Percentiles rank a stretch among this genome's conserved stretches.
Conservation (phyloP, 495 filamentous ascomycete genomes). For the Astrothelium subdiscretum region DNA sequence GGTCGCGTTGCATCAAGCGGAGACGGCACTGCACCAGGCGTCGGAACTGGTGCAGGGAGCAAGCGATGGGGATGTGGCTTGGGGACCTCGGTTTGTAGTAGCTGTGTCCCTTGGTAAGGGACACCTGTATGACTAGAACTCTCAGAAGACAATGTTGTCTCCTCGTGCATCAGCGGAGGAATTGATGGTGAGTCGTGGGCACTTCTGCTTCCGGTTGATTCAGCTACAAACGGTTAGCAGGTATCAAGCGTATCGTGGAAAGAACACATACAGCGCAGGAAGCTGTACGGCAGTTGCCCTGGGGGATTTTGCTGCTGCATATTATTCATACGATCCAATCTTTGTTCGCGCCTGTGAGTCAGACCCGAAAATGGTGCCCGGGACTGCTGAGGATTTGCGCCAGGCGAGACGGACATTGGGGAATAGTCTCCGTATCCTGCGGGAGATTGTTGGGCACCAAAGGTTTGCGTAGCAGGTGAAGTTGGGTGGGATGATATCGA, state of each 20-base stretch:
- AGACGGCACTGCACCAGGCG: conserved; percentile 6
- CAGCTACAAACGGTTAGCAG: not conserved
- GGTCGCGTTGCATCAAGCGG: conserved; percentile 12
- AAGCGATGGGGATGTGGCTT: conserved; percentile 13
- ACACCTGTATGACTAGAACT: conserved; percentile 1
- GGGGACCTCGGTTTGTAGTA: conserved; percentile 6
- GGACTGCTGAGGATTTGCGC: not conserved
- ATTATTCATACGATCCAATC: not conserved
- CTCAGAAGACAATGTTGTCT: conserved; percentile 22
- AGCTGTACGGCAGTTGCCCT: not conserved
- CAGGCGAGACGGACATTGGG: not conserved
- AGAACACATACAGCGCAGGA: not conserved
- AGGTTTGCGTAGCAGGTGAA: not conserved
- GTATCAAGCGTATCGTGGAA: not conserved
- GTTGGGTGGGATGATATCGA: not conserved
- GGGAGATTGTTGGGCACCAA: not conserved
- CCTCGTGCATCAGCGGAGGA: conserved; percentile 18
- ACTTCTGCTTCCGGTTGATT: not conserved
- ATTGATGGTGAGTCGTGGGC: conserved; percentile 2
- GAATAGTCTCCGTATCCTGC: not conserved
- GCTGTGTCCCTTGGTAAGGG: conserved; percentile 4
- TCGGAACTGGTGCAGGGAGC: conserved; percentile 18
- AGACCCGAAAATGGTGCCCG: not conserved
- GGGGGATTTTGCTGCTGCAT: not conserved
- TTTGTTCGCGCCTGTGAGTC: not conserved